These are phyloP conservation scores for Datura wrightii DNA, from an alignment of 257 asterid genomes.

Conservation along the genomic window DNA sequence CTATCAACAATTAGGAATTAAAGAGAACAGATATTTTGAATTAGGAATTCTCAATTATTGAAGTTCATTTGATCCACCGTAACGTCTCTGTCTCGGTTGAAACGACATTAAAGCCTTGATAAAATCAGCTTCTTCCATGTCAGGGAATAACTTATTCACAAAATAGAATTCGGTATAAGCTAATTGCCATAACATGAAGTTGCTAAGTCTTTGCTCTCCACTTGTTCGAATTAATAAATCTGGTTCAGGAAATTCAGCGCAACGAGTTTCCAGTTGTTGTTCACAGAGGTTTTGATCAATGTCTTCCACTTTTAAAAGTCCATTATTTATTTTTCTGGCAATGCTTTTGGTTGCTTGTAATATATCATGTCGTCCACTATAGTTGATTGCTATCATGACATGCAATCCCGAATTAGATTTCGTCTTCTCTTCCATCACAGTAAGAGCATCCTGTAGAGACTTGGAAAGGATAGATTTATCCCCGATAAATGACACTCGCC, in stretches of 20 bases:
- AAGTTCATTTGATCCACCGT: slow-evolving; percentile 29
- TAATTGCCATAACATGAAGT: slow-evolving; percentile 49
- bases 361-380: slow-evolving; percentile 44
- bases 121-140: slow-evolving; percentile 36
- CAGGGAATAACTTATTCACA: slow-evolving; percentile 29
- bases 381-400: slow-evolving; percentile 31
- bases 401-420: slow-evolving; percentile 33
- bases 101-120: slow-evolving; percentile 28
- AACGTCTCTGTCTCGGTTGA: slow-evolving; percentile 38
- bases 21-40: neutral
- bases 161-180: slow-evolving; percentile 44
- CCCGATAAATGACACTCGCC: slow-evolving; percentile 34
- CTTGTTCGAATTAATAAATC: slow-evolving; percentile 46
- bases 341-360: slow-evolving; percentile 38
- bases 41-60: neutral
- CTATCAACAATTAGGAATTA: neutral
- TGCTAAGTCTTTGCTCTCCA: slow-evolving; percentile 47
- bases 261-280: slow-evolving; percentile 28
- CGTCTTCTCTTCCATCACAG: neutral
- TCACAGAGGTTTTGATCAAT: slow-evolving; percentile 12
- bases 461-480: slow-evolving; percentile 30
- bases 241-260: slow-evolving; percentile 33
- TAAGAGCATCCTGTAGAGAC: neutral
- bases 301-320: neutral
- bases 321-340: slow-evolving; percentile 37